Conservation (phyloP, 2,329 filamentous ascomycete species). For the Botrytis cinerea region DNA sequence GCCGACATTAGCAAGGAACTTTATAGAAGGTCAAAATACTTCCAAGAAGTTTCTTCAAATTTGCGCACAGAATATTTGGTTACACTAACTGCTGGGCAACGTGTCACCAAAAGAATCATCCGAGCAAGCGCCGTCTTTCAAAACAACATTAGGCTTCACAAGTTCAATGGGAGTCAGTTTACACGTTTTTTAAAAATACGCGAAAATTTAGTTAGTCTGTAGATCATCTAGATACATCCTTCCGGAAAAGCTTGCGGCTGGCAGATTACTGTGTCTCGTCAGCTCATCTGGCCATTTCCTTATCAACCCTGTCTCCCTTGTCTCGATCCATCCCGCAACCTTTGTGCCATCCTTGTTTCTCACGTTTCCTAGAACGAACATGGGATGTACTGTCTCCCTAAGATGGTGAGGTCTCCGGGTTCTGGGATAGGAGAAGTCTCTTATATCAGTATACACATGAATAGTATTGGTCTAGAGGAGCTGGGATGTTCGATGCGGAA, state of each 20-base stretch:
- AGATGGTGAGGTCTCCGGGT: not conserved
- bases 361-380: constrained; percentile 1
- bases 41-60: not conserved
- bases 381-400: not conserved
- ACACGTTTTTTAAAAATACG: not conserved
- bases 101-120: not conserved
- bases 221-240: not conserved
- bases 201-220: not conserved
- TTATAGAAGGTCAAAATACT: not conserved
- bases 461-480: not conserved
- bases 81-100: not conserved
- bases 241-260: not conserved
- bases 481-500: constrained; percentile 3
- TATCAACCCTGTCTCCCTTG: not conserved
- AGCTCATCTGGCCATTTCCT: not conserved
- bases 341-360: constrained; percentile 15
- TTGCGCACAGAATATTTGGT: constrained; percentile 18
- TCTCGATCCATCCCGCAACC: not conserved
- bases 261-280: not conserved
- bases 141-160: not conserved
- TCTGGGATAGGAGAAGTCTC: not conserved
- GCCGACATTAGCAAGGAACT: constrained; percentile 13
- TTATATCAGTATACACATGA: not conserved
- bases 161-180: not conserved
- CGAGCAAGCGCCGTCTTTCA: constrained; percentile 3